phyloP scores from a whole-genome alignment of 306 rosid species.

The Cucumis hystrix region DNA sequence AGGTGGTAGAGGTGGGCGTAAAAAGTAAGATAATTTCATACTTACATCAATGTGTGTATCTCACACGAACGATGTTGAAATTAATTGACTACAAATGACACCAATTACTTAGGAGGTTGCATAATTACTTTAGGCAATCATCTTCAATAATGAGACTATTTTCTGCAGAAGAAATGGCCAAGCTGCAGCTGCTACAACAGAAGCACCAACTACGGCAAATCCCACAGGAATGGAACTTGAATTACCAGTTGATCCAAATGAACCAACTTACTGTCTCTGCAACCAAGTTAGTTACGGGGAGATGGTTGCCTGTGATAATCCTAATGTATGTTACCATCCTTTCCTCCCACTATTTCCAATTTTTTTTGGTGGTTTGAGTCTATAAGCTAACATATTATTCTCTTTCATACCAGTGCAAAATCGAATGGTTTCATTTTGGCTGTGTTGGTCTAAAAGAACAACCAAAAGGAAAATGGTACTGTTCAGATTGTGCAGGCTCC shows the following conservation, averaged over 20 bases:
- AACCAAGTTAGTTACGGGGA: conserved; percentile 50
- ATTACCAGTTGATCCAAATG: conserved; percentile 44
- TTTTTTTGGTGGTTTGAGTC: not conserved
- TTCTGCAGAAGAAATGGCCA: conserved; percentile 21
- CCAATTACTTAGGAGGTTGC: not conserved
- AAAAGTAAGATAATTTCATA: conserved; percentile 35
- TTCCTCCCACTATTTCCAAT: not conserved
- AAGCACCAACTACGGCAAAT: conserved; percentile 19
- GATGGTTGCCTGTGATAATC: conserved; percentile 58
- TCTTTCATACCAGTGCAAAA: conserved; percentile 37
- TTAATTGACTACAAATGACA: not conserved
- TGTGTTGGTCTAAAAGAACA: conserved; percentile 49
- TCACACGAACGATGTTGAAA: not conserved
- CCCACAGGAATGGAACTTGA: conserved; percentile 39
- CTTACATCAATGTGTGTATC: not conserved
- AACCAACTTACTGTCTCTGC: conserved; percentile 49
- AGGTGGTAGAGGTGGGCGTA: conserved; percentile 76
- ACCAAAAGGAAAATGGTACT: conserved; percentile 50
- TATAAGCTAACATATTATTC: conserved; percentile 3
- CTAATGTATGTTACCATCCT: conserved; percentile 17
- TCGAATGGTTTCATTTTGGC: conserved; percentile 54
- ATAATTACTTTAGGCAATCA: not conserved
- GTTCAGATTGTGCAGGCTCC: conserved; percentile 25
- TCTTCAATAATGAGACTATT: not conserved
- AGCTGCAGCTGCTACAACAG: conserved; percentile 15